Percentiles rank a stretch among this genome's conserved stretches.
phyloP scores from a whole-genome alignment of 2,329 filamentous ascomycete genomes.

The Ophiostoma perfectum region DNA sequence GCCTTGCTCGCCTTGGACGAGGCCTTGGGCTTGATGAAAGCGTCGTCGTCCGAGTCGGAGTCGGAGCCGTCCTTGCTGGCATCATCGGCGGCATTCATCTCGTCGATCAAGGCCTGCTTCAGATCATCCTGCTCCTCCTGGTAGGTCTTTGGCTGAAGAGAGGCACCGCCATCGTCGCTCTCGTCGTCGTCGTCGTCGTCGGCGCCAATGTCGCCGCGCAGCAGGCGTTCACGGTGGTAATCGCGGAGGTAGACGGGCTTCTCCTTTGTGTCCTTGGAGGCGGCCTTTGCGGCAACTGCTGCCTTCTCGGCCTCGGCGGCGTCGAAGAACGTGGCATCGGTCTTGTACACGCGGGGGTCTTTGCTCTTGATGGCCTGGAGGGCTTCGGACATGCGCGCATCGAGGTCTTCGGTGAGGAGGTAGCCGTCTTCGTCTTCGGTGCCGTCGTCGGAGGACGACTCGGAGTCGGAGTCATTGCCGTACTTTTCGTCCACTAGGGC shows the following conservation, averaged over 20 bases:
- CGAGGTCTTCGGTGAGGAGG: constrained; percentile 76
- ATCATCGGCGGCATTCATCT: constrained; percentile 65
- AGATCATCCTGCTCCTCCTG: constrained; percentile 81
- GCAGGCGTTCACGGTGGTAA: constrained; percentile 84
- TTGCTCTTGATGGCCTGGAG: constrained; percentile 83
- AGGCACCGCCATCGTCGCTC: constrained; percentile 38
- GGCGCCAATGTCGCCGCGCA: constrained; percentile 62
- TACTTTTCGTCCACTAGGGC: constrained; percentile 80
- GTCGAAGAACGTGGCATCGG: constrained; percentile 68
- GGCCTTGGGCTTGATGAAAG: constrained; percentile 69
- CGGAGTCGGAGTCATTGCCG: constrained; percentile 51
- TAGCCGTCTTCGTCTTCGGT: constrained; percentile 88
- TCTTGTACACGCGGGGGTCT: constrained; percentile 86
- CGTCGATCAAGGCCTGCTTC: constrained; percentile 69
- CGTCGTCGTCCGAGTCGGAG: constrained; percentile 62
- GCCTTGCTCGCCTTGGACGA: constrained; percentile 34
- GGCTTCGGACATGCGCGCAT: constrained; percentile 81
- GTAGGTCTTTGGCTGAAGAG: constrained; percentile 55
- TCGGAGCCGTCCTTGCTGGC: constrained; percentile 41
- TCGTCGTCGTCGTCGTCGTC: constrained; percentile 54
- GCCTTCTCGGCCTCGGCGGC: constrained; percentile 51
- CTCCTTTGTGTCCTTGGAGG: constrained; percentile 55
- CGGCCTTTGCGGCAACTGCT: constrained; percentile 26
- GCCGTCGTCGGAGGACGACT: constrained; percentile 62
- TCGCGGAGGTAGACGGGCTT: constrained; percentile 83